Conservation (phyloP, 176 grass and related monocot genomes). For the Secale cereale region DNA sequence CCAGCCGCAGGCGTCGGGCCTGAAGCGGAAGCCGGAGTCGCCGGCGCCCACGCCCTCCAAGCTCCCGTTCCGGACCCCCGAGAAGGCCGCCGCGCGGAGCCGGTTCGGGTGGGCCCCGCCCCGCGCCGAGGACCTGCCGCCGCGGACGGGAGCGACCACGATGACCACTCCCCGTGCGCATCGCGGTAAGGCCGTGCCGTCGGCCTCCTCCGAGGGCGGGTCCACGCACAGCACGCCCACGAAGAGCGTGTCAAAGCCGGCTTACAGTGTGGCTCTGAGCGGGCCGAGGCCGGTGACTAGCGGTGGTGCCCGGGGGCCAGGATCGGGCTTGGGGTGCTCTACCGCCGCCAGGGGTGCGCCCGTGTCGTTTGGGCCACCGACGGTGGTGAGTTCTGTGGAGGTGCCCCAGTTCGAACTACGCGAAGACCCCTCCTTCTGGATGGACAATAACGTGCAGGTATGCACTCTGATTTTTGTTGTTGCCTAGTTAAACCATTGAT, state of each 20-base stretch:
- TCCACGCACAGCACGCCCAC: conserved; percentile 75
- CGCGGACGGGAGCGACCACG: conserved; percentile 18
- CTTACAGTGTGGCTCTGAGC: conserved; percentile 42
- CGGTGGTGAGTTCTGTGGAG: conserved; percentile 48
- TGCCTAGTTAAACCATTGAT: background rate
- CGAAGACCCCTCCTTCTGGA: conserved; percentile 94
- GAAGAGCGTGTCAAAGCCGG: conserved; percentile 78
- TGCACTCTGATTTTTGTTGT: background rate
- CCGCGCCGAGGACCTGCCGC: conserved; percentile 30
- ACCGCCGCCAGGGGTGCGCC: conserved; percentile 33
- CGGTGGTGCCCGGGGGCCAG: conserved; percentile 14
- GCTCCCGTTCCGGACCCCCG: conserved; percentile 69
- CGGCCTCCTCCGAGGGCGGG: conserved; percentile 44
- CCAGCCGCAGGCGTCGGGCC: conserved; percentile 28
- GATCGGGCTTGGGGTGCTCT: conserved; percentile 2
- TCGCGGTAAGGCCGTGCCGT: conserved; percentile 31
- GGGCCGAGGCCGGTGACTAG: conserved; percentile 49
- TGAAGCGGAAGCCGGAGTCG: conserved; percentile 70
- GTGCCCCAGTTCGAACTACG: conserved; percentile 77
- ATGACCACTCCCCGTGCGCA: conserved; percentile 49
- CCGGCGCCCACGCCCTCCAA: conserved; percentile 55
- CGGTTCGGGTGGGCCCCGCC: conserved; percentile 71
- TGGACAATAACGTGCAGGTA: conserved; percentile 96
- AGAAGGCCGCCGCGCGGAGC: conserved; percentile 48
- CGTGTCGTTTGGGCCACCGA: conserved; percentile 13